phyloP scores from a whole-genome alignment of 2,329 filamentous ascomycete genomes.

The Claviceps sp. region DNA sequence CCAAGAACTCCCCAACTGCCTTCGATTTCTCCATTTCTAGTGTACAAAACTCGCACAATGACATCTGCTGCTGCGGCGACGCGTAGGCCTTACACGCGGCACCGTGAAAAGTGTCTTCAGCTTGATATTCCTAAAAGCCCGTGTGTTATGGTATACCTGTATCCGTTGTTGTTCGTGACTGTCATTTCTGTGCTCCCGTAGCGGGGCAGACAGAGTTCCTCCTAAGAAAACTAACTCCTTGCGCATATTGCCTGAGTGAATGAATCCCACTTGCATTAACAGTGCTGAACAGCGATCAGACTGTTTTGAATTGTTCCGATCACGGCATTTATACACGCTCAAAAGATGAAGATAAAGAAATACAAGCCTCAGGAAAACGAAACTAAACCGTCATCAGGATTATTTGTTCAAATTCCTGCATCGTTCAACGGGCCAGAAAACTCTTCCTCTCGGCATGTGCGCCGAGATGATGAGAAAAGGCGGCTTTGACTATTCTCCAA shows the following conservation, averaged over 20 bases:
- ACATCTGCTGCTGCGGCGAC: background rate
- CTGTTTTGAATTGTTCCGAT: background rate
- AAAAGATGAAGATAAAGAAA: background rate
- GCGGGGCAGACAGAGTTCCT: background rate
- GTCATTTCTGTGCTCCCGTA: background rate
- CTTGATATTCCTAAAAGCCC: constrained; percentile 1
- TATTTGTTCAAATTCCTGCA: background rate
- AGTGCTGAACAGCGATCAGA: background rate
- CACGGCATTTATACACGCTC: background rate
- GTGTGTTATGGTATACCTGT: constrained; percentile 9
- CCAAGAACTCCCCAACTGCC: no score
- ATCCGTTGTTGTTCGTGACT: constrained; percentile 5
- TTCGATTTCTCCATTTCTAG: no score
- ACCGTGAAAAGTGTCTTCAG: background rate
- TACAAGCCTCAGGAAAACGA: background rate
- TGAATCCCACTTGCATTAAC: background rate
- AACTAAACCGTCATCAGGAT: background rate
- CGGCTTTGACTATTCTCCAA: background rate
- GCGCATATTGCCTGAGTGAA: background rate
- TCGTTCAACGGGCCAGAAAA: background rate
- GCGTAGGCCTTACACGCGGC: background rate
- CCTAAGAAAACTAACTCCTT: constrained; percentile 1
- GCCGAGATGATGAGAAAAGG: background rate
- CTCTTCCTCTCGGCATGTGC: background rate
- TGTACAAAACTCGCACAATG: background rate